Base-by-base conservation (phyloP, 148 eudicot genomes). In the Pouteria glomerata region DNA sequence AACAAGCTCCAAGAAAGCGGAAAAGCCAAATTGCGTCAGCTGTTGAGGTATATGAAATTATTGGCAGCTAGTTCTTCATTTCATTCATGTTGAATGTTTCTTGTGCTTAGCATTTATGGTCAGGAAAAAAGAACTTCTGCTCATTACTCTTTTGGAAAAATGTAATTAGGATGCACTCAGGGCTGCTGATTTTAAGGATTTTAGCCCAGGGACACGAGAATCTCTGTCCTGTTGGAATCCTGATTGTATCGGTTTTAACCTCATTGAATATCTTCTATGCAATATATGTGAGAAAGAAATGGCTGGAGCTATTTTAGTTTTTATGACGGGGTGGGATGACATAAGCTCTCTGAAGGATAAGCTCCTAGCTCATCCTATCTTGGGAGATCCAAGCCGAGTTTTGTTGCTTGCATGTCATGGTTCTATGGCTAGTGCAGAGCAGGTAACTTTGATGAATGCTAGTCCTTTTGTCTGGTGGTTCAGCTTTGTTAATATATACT, bases 321-420 rank as follows among this genome's bases (percentile, higher is more conserved):
- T 95, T 75, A 69, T 95, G 96, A 95, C 99, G 57, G 99, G 99
- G 68, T 95, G 97, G 99, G 99, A 95, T 83, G 99, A 91, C 80
- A 95, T 95, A 80, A 88, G 86, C 73, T 89, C 97, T 72, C 81
- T 95, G 26, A 95, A 87, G 83, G 97, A 95, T 42, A 95, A 89
- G 84, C 96, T 95, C 69, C 88, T 75, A 78, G 76, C 83, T 76
- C 89, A 95, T 83, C 85, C 82, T 42, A 72, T 77, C 62, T 66
- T 95, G 66, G 97, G 99, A 72, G 97, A 95, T 78, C 68, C 94
- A 18, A 80, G 73, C 64, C 88, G 74, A 41, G 97, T 95, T 72
- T 77, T 95, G 77, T 70, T 95, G 82, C 90, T 95, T 78, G 94
- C 96, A 66, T 95, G 99, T 76, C 99, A 95, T 75, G 93, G 99